phyloP scores from a whole-genome alignment of 2,329 filamentous ascomycete genomes.

The Graphiopsis chlorocephala region DNA sequence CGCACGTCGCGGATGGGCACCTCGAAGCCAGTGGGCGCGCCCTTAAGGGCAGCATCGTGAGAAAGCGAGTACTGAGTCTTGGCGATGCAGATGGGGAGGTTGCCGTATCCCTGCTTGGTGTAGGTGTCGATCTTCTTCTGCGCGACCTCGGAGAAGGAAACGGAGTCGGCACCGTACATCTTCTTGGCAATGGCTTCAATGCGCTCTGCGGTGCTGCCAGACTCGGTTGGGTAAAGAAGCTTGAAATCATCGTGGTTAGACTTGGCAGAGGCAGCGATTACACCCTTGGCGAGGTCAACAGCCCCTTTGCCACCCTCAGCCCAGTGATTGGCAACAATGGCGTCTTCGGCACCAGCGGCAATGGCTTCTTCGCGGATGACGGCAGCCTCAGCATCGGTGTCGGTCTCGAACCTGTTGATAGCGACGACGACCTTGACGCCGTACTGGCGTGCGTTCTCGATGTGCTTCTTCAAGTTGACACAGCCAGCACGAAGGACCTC shows the following conservation, averaged over 20 bases:
- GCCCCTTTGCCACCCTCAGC: conserved; percentile 90
- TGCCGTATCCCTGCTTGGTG: conserved; percentile 84
- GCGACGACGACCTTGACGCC: conserved; percentile 93
- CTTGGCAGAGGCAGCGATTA: conserved; percentile 78
- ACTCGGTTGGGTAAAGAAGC: conserved; percentile 75
- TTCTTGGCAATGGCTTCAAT: conserved; percentile 86
- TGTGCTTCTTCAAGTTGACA: conserved; percentile 93
- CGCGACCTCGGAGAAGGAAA: conserved; percentile 90
- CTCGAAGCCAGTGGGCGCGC: conserved; percentile 89
- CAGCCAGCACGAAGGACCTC: conserved; percentile 87
- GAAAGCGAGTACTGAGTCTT: conserved; percentile 98
- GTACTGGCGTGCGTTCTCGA: conserved; percentile 82
- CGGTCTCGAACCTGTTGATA: conserved; percentile 94
- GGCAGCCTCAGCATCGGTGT: conserved; percentile 87
- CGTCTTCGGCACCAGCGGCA: conserved; percentile 88
- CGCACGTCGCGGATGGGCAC: conserved; percentile 92
- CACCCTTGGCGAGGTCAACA: conserved; percentile 80
- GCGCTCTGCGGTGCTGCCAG: conserved; percentile 74
- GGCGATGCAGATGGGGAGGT: conserved; percentile 92
- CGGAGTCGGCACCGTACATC: conserved; percentile 89
- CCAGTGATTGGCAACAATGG: conserved; percentile 94
- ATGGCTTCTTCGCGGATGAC: conserved; percentile 88
- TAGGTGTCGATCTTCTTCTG: conserved; percentile 97
- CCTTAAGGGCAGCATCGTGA: conserved; percentile 90
- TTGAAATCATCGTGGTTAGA: conserved; percentile 74